phyloP scores from a whole-genome alignment of 768 basidiomycete species.

The Xerocomellus intermedius region DNA sequence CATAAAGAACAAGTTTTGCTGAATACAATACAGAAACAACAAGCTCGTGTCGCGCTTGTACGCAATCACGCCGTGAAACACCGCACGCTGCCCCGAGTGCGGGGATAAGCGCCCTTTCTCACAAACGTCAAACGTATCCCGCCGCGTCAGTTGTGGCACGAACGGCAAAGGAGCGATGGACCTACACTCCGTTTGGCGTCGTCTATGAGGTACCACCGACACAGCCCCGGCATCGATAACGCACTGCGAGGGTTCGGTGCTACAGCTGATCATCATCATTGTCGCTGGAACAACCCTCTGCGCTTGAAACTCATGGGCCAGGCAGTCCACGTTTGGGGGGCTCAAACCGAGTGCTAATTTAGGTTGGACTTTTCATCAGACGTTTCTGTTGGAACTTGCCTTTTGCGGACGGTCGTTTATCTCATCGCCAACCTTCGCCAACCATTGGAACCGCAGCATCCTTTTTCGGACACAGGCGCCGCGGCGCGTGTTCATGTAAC shows the following conservation, averaged over 20 bases:
- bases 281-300: constrained; percentile 3
- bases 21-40: constrained; percentile 18
- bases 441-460: constrained; percentile 5
- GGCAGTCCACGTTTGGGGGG: constrained; percentile 18
- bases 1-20: constrained; percentile 31
- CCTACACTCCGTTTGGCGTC: neutral
- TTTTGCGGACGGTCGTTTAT: constrained; percentile 19
- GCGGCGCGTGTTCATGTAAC: constrained; percentile 9
- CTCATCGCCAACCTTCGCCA: constrained; percentile 2
- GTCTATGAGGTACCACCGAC: constrained; percentile 6
- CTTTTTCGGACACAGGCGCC: constrained; percentile 2
- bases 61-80: constrained; percentile 5
- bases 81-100: neutral
- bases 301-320: neutral
- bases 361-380: constrained; percentile 19
- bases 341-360: constrained; percentile 22
- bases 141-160: neutral
- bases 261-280: constrained; percentile 11
- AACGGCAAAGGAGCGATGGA: neutral
- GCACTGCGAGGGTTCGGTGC: neutral
- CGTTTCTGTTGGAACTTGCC: constrained; percentile 32
- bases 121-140: constrained; percentile 6
- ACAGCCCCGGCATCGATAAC: constrained; percentile 21
- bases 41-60: neutral
- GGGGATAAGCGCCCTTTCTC: constrained; percentile 5